Conservation (phyloP, 345 rosid genomes). For the Arabis alpina region DNA sequence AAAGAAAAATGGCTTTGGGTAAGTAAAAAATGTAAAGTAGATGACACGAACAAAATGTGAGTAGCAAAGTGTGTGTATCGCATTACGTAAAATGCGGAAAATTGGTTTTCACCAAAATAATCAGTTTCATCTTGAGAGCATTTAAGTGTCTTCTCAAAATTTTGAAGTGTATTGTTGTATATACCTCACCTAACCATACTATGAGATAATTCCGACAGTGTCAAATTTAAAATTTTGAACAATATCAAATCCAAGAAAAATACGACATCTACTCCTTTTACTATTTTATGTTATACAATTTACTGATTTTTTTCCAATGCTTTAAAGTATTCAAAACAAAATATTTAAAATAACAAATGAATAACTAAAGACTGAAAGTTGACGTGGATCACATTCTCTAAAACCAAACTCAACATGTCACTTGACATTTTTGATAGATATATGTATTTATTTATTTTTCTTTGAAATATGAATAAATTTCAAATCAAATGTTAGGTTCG, state of each 20-base stretch:
- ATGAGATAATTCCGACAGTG: too few species aligned
- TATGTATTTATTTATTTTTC: neutral
- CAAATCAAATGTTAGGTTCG: neutral
- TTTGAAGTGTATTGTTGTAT: too few species aligned
- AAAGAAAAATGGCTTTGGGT: neutral
- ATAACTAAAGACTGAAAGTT: neutral
- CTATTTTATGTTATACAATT: too few species aligned
- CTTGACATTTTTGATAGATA: neutral
- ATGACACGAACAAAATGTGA: slow-evolving; percentile 25
- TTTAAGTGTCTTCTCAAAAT: neutral
- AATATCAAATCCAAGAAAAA: too few species aligned
- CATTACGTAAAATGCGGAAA: slow-evolving; percentile 12
- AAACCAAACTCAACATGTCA: neutral
- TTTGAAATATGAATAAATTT: neutral
- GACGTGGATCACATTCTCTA: neutral
- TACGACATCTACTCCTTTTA: too few species aligned
- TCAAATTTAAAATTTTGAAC: too few species aligned
- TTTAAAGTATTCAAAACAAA: too few species aligned
- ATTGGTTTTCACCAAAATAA: neutral
- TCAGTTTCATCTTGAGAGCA: neutral
- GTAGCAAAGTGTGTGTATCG: slow-evolving; percentile 23
- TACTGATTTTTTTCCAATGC: too few species aligned
- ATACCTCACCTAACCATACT: too few species aligned
- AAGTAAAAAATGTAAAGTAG: slow-evolving; percentile 7
- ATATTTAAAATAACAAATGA: too few species aligned